A percentile compares a stretch with the other conserved stretches of the same genome.
Evolutionary conservation across 805 yeast genomes (phyloP).

Genomic region (Cyberlindnera mrakii): DNA sequence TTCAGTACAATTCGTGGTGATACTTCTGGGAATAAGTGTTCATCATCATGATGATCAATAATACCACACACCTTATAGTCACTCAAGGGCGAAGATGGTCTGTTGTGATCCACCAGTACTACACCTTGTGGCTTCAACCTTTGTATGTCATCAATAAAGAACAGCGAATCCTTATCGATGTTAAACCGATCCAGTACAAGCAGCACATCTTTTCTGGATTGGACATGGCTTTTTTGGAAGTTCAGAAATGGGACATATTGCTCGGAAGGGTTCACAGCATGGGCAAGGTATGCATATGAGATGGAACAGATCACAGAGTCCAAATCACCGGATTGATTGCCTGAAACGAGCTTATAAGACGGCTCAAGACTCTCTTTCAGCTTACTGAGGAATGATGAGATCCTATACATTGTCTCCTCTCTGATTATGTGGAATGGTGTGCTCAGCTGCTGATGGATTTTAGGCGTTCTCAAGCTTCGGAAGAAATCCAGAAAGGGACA

Average conservation of each 20-base stretch:
- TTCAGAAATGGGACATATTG: slow-evolving; percentile 56
- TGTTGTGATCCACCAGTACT: slow-evolving; percentile 80
- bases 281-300: slow-evolving; percentile 56
- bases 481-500: too few relatives aligned
- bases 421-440: too few relatives aligned
- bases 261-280: slow-evolving; percentile 24
- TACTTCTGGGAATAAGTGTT: slow-evolving; percentile 39
- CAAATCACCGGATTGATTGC: slow-evolving; percentile 83
- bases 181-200: slow-evolving; percentile 42
- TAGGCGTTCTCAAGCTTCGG: too few relatives aligned
- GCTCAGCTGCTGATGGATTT: too few relatives aligned
- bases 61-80: slow-evolving; percentile 43
- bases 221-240: slow-evolving; percentile 60
- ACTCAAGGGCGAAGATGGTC: slow-evolving; percentile 24
- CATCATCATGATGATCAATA: slow-evolving; percentile 88
- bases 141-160: slow-evolving; percentile 65
- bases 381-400: too few relatives aligned
- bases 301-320: slow-evolving; percentile 83
- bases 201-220: slow-evolving; percentile 65
- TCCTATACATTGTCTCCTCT: too few relatives aligned
- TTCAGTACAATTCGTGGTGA: slow-evolving; percentile 56
- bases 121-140: slow-evolving; percentile 13
- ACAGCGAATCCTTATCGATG: slow-evolving; percentile 43
- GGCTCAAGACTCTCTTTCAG: too few relatives aligned
- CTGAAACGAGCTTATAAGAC: slow-evolving; percentile 44